A percentile compares a stretch with the other conserved stretches of the same genome.
Conservation (phyloP, 495 filamentous ascomycete genomes). For the Penicillium odoratum region DNA sequence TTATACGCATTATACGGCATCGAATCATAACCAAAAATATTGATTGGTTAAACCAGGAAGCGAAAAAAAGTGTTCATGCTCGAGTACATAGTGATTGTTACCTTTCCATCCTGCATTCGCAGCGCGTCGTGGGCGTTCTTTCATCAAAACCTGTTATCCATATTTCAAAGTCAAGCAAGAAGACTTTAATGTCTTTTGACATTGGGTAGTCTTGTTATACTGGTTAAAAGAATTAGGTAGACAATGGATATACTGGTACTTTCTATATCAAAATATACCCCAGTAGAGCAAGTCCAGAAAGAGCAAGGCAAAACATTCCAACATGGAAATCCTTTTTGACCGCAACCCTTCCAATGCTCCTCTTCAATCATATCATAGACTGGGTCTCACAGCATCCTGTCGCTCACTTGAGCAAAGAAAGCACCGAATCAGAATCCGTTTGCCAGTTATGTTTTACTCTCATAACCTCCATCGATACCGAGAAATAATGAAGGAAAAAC, state of each 20-base stretch:
- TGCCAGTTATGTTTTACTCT: slow-evolving; percentile 1
- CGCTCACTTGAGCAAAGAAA: slow-evolving; percentile 23
- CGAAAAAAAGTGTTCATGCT: slow-evolving; percentile 3
- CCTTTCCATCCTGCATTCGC: slow-evolving; percentile 14
- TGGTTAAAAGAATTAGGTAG: background rate
- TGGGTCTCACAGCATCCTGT: slow-evolving; percentile 13
- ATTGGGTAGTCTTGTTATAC: background rate
- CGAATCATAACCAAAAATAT: slow-evolving; percentile 13
- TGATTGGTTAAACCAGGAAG: slow-evolving; percentile 7
- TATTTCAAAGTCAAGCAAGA: background rate
- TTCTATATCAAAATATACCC: background rate
- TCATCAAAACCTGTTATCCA: background rate
- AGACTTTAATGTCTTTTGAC: background rate
- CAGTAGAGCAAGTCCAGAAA: background rate
- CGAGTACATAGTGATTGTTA: background rate
- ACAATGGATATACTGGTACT: background rate
- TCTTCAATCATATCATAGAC: slow-evolving; percentile 15
- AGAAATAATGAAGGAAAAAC: slow-evolving; percentile 28
- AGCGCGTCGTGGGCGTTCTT: slow-evolving; percentile 16
- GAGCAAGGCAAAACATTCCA: too few species aligned
- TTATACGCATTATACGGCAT: slow-evolving; percentile 11
- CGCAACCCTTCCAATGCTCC: background rate
- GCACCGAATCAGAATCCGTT: slow-evolving; percentile 23
- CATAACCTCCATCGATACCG: slow-evolving; percentile 8
- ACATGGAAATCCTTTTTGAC: too few species aligned